phyloP scores from a whole-genome alignment of 371 early-diverging fungal genomes.

The Mortierella sp. region DNA sequence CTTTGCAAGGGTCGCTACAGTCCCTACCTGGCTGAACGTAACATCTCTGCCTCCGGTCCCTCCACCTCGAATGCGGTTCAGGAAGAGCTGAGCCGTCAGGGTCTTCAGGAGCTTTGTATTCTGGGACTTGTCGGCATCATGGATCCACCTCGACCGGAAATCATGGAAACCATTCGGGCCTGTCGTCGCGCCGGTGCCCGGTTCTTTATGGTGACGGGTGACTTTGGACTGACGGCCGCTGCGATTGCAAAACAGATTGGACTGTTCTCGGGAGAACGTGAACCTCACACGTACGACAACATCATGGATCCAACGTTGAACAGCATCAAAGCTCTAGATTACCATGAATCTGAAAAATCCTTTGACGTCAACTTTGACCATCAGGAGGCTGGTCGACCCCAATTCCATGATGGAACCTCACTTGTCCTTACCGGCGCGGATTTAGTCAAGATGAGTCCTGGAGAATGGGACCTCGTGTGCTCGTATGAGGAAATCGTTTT shows the following conservation, averaged over 20 bases:
- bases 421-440: constrained; percentile 68
- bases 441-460: constrained; percentile 59
- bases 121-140: constrained; percentile 78
- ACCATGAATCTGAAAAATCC: not conserved
- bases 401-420: constrained; percentile 47
- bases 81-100: constrained; percentile 41
- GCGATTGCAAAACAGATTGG: constrained; percentile 77
- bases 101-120: constrained; percentile 57
- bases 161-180: constrained; percentile 61
- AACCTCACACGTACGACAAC: constrained; percentile 58
- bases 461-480: constrained; percentile 70
- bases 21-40: constrained; percentile 32
- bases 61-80: constrained; percentile 18
- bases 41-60: constrained; percentile 8
- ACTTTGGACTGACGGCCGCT: constrained; percentile 77
- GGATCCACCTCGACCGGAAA: constrained; percentile 81
- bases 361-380: constrained; percentile 14
- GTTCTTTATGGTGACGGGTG: constrained; percentile 84
- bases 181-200: constrained; percentile 77
- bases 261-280: constrained; percentile 60
- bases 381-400: constrained; percentile 44
- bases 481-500: constrained; percentile 82
- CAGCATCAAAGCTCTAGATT: not conserved
- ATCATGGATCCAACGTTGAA: constrained; percentile 28
- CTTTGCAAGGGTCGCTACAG: constrained; percentile 60